Base-by-base conservation (phyloP, 2,329 filamentous ascomycete species). In the Cladosporium sp. region DNA sequence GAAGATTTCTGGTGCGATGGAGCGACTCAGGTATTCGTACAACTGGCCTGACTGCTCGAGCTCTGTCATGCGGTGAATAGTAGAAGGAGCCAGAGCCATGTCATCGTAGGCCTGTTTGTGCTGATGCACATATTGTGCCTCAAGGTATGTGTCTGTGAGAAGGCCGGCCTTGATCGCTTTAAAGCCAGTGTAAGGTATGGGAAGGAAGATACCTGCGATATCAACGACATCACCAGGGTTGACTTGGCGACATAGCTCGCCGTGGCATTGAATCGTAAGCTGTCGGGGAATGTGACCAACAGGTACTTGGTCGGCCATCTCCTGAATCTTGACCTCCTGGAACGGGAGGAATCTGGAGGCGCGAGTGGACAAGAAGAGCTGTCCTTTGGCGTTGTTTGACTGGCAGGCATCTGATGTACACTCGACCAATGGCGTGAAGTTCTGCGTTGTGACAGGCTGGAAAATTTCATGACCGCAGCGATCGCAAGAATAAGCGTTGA, bases 71-170 rank as follows among this genome's bases (percentile, higher is more conserved):
- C 92, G 87, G 60, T 87, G 85, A 56, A 95, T 84, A 8, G 95
- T 86, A 54, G 84, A 82, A 34, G 88, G 85, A 65, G 97, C 92
- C 66, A 97, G 85, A 28, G 87, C 83, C 79, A 97, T 90, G 69
- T 96, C 89, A 64, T 95, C 90, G 75, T 99, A 99, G 0, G 93
- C 92, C 76, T 97, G 96, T 79, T 99, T 99, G 82, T 99, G 94
- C 74, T 99, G 94, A 42, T 86, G 86, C 49, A 99, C 87, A 70
- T 95, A 83, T 72, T 99, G 94, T 5, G 93, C 94, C 76, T 99
- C 94, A 12, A 99, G 80, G 72, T 96, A 99, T 1, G 94, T 99
- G 70, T 99, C 94, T 36, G 94, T 99, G 61, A 99, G 78, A n/a
- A 99, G 84, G 60, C 94, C 94, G 25, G 94, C 94, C 66, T 89